These are phyloP conservation scores for Poteriospumella lacustris DNA, from an alignment of 108 stramenopile genomes.

Conservation along the genomic window DNA sequence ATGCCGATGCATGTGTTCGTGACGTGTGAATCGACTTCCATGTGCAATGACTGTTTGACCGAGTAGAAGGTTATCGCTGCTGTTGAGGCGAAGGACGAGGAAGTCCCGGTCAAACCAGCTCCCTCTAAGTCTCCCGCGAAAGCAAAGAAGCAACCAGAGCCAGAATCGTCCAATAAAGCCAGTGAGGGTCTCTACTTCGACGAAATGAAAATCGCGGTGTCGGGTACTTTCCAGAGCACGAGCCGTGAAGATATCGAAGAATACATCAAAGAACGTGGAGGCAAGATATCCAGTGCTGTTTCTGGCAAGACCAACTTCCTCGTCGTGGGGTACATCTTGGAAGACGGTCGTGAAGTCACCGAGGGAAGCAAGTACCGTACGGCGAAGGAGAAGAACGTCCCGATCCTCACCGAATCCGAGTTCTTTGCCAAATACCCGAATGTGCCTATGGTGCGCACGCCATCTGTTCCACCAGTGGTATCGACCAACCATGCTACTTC, in stretches of 20 bases:
- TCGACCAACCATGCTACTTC: no score
- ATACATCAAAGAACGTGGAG: slow-evolving; percentile 68
- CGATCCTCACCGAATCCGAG: slow-evolving; percentile 30
- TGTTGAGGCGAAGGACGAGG: no score
- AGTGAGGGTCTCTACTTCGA: neutral
- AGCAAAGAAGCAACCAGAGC: neutral
- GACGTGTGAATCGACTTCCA: no score
- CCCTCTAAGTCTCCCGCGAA: no score
- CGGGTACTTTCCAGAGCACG: neutral
- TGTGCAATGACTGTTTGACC: no score
- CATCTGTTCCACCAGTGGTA: no score
- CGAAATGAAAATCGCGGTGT: neutral
- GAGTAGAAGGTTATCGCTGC: no score
- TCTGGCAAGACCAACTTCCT: slow-evolving; percentile 77
- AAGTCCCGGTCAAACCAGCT: no score
- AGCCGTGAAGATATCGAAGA: slow-evolving; percentile 64
- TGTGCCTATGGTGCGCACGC: no score
- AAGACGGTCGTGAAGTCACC: slow-evolving; percentile 75
- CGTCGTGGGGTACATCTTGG: slow-evolving; percentile 69
- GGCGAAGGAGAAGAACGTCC: slow-evolving; percentile 54
- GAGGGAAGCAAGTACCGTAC: slow-evolving; percentile 73
- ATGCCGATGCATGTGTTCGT: no score
- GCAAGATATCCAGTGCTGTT: slow-evolving; percentile 66
- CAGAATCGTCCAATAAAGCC: no score
- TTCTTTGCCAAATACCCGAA: slow-evolving; percentile 25